These are phyloP conservation scores for Quercus rubra DNA, from an alignment of 306 rosid genomes.

Conservation along the genomic window DNA sequence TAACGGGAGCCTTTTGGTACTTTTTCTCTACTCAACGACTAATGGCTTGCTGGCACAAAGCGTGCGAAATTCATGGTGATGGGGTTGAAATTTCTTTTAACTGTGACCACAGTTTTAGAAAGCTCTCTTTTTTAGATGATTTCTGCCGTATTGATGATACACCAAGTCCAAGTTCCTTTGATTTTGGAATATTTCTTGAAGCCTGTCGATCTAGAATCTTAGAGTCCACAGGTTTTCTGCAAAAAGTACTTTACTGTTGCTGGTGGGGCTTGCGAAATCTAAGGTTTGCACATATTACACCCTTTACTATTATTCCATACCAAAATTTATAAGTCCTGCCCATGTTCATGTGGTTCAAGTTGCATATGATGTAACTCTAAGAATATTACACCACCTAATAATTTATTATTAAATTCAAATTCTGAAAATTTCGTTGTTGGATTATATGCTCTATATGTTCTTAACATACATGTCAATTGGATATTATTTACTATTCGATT, in stretches of 20 bases:
- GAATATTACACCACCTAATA: fast-evolving
- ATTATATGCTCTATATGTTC: too few species aligned
- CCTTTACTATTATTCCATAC: too few species aligned
- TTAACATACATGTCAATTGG: too few species aligned
- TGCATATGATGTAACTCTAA: too few species aligned
- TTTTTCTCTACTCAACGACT: constrained; percentile 73
- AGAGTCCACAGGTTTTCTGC: constrained; percentile 54
- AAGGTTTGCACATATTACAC: background rate
- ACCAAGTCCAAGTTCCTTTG: constrained; percentile 27
- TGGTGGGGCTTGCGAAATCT: constrained; percentile 62
- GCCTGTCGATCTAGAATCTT: constrained; percentile 81
- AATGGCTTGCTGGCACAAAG: constrained; percentile 69
- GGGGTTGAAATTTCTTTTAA: constrained; percentile 24
- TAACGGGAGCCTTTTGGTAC: constrained; percentile 86
- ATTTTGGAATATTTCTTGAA: constrained; percentile 83
- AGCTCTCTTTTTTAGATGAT: constrained; percentile 39
- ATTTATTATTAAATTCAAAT: too few species aligned
- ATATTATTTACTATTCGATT: too few species aligned
- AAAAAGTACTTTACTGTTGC: constrained; percentile 62
- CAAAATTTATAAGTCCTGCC: too few species aligned
- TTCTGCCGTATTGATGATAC: constrained; percentile 38
- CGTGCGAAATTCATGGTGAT: constrained; percentile 30
- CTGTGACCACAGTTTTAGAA: constrained; percentile 36
- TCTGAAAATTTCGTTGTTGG: fast-evolving
- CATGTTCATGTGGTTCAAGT: fast-evolving